Conservation (phyloP, 257 asterid species). For the Verbascum thapsus region DNA sequence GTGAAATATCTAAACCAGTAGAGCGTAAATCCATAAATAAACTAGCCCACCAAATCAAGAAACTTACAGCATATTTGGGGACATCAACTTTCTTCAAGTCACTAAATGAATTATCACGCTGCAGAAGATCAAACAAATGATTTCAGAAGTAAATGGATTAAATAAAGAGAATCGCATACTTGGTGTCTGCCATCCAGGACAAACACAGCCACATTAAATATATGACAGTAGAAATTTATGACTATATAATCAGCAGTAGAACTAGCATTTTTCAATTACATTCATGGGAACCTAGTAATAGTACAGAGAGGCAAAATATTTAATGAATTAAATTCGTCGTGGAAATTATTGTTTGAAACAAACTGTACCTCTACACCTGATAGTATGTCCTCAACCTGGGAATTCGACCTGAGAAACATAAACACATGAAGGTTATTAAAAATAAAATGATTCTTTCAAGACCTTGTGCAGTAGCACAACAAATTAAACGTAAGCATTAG, state of each 20-base stretch:
- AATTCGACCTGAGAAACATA: constrained; percentile 37
- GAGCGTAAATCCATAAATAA: constrained; percentile 20
- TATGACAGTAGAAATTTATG: constrained; percentile 8
- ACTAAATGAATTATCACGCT: constrained; percentile 47
- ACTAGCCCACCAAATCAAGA: constrained; percentile 15
- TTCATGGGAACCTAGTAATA: constrained; percentile 2
- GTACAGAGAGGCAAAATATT: neutral
- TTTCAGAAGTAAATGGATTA: constrained; percentile 21
- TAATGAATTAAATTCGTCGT: neutral
- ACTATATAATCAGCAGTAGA: constrained; percentile 16
- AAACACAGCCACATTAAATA: constrained; percentile 3
- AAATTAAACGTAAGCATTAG: neutral
- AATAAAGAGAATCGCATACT: neutral
- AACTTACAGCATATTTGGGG: constrained; percentile 90
- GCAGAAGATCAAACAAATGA: constrained; percentile 35
- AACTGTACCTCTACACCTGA: constrained; percentile 44
- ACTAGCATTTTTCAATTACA: constrained; percentile 12
- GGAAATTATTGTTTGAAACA: constrained; percentile 15
- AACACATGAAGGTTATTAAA: constrained; percentile 21
- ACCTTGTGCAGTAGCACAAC: neutral
- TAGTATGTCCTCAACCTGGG: constrained; percentile 32
- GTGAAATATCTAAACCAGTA: constrained; percentile 3
- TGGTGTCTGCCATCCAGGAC: constrained; percentile 4
- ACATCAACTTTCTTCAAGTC: constrained; percentile 49
- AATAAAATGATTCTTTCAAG: constrained; percentile 10